Base-by-base conservation (phyloP, 208 protist species). In the Acanthamoeba culbertsoni region DNA sequence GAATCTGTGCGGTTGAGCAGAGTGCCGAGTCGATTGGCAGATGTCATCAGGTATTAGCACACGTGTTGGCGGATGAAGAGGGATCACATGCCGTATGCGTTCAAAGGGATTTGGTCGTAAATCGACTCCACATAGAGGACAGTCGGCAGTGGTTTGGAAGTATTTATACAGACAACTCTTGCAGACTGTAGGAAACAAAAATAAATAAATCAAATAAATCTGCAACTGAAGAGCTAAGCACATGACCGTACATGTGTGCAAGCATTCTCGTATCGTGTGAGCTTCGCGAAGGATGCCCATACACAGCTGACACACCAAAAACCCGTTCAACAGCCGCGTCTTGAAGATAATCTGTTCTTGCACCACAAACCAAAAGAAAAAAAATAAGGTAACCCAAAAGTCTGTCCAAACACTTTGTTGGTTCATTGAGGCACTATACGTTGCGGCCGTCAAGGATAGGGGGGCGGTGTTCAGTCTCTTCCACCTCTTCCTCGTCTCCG, bases 221-320 rank as follows among this genome's bases (percentile, higher is more conserved):
- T n/a, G 14, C 26, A 18, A 48, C 20, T 48, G 12, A 82, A 40
- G 35, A 55, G 45, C 0, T 18, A 10, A 45, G 23, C 18, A 57
- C 28, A 14, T 20, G 20, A 10, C 8, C 91, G 37, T 42, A 94
- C 92, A 95, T 18, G 93, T 95, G 35, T 95, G 93, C 31, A 95
- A 91, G 93, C 93, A 95, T 43, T 95, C 93, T 43, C 65, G 37
- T 42, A 95, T 94, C 20, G 93, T 94, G 91, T 68, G 55, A 12
- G 93, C 93, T 8, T 95, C 91, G n/a, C 65, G 48, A 14, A 95
- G 62, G 75, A 93, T 77, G 37, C 93, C 93, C 93, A 88, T 91
- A 91, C 93, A 95, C 12, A 95, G 93, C 46, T 75, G 35, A 73
- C 93, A 95, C 75, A 91, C 59, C 33, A 95, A 75, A 43, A 86